These are phyloP conservation scores for Rhizoclosmatium globosum DNA, from an alignment of 192 early-diverging fungal genomes.

Conservation along the genomic window DNA sequence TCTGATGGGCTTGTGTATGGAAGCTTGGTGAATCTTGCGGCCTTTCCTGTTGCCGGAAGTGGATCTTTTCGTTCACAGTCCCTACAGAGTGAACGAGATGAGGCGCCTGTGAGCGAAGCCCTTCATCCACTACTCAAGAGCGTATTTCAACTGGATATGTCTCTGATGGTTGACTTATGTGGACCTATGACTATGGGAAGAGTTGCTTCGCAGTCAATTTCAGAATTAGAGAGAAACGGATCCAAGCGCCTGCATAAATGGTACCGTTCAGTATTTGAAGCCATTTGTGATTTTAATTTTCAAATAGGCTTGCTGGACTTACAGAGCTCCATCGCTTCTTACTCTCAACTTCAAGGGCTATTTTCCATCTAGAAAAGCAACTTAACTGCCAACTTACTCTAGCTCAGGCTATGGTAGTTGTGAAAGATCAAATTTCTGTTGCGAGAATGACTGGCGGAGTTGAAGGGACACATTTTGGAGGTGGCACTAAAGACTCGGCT, in stretches of 20 bases:
- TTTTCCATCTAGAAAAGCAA: conserved; percentile 22
- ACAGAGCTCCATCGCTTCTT: conserved; percentile 31
- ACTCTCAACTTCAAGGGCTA: conserved; percentile 29
- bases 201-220: conserved; percentile 19
- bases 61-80: not conserved
- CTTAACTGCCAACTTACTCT: not conserved
- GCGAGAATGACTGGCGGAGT: conserved; percentile 22
- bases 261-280: not conserved
- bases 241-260: conserved; percentile 21
- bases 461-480: conserved; percentile 9
- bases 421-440: conserved; percentile 37
- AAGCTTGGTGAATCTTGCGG: conserved; percentile 20
- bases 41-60: conserved; percentile 25
- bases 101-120: conserved; percentile 21
- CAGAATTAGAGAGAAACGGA: not conserved
- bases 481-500: not conserved
- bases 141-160: conserved; percentile 39
- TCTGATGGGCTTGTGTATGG: conserved; percentile 30
- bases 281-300: not conserved
- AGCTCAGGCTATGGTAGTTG: conserved; percentile 42
- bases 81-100: not conserved
- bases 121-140: conserved; percentile 34
- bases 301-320: conserved; percentile 33
- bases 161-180: conserved; percentile 36
- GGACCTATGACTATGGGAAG: conserved; percentile 25